Base-by-base conservation (phyloP, 108 stramenopile species). In the Conticribra weissflogii region DNA sequence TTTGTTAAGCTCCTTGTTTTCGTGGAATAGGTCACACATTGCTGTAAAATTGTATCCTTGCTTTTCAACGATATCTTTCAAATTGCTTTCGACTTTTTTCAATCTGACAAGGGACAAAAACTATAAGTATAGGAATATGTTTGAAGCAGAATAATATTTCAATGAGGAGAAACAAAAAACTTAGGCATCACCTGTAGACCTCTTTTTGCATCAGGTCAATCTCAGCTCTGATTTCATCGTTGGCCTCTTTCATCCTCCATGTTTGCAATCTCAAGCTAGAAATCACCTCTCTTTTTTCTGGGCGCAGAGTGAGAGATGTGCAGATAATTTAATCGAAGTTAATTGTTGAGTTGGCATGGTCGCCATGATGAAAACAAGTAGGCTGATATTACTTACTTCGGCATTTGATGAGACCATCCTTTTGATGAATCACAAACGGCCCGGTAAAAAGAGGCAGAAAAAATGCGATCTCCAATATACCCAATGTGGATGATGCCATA, bases 271-370 rank as follows among this genome's bases (percentile, higher is more conserved):
- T 32, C 50, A 64, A 22, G 31, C 56, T 45, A 25, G 49, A 54
- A 36, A 67, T 54, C 33, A 29, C 51, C 55, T 78, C 76, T 58
- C 76, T 59, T 53, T 63, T 72, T 50, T 61, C 71, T 72, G 3
- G 19, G 21, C 19, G 12, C 24, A 1, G 3, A 21, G 27, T 3
- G 1, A 18, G 12, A 17, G 18, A 47, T 5, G 52, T 28, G 9
- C 14, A 51, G 9, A 64, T 28, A 18, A 1, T 0, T 32, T 54
- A 34, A 25, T 23, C 23, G 8, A 30, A 21, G 52, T 23, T 54
- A 18, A n/a, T n/a, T n/a, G n/a, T n/a, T n/a, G n/a, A n/a, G n/a
- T n/a, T n/a, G n/a, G n/a, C n/a, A n/a, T n/a, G n/a, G n/a, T n/a
- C n/a, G n/a, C n/a, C n/a, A n/a, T n/a, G n/a, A n/a, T n/a, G n/a